Conservation (phyloP, 2,329 filamentous ascomycete genomes). For the Geosmithia flava region DNA sequence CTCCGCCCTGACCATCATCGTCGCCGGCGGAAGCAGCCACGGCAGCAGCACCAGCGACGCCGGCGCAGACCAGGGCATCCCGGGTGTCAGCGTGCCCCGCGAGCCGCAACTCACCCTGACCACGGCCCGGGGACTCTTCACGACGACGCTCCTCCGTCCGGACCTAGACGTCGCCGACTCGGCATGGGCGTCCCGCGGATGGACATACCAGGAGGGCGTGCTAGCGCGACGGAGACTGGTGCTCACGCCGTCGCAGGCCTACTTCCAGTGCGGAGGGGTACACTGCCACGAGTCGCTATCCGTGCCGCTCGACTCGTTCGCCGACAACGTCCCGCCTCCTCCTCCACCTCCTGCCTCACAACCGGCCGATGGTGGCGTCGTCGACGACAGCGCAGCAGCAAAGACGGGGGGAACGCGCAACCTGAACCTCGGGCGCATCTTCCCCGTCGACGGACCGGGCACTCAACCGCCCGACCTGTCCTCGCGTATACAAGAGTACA, state of each 20-base stretch:
- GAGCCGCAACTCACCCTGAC: constrained; percentile 21
- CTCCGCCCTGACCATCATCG: constrained; percentile 19
- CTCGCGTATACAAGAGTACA: constrained; percentile 16
- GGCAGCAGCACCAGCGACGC: constrained; percentile 1
- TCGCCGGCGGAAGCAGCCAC: constrained; percentile 15
- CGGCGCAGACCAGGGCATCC: constrained; percentile 11
- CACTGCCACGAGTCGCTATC: constrained; percentile 24
- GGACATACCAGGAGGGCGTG: constrained; percentile 23
- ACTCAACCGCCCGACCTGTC: constrained; percentile 12
- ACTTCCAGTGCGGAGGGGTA: constrained; percentile 22
- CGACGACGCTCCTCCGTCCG: constrained; percentile 20
- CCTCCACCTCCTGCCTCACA: no score
- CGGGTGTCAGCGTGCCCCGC: constrained; percentile 18
- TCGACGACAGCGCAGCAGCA: constrained; percentile 1
- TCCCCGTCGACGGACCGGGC: constrained; percentile 6
- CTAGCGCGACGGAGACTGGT: constrained; percentile 20
- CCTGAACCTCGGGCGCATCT: constrained; percentile 8
- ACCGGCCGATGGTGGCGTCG: no score
- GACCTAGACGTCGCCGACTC: constrained; percentile 21
- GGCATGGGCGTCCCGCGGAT: constrained; percentile 19
- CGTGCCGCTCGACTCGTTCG: constrained; percentile 16
- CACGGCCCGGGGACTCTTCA: constrained; percentile 18
- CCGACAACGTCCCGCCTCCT: constrained; percentile 9
- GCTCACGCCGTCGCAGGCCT: constrained; percentile 22
- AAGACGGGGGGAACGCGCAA: no score